Evolutionary conservation across 2,329 filamentous ascomycete species (phyloP).

Genomic region (Magnaporthales sp.): DNA sequence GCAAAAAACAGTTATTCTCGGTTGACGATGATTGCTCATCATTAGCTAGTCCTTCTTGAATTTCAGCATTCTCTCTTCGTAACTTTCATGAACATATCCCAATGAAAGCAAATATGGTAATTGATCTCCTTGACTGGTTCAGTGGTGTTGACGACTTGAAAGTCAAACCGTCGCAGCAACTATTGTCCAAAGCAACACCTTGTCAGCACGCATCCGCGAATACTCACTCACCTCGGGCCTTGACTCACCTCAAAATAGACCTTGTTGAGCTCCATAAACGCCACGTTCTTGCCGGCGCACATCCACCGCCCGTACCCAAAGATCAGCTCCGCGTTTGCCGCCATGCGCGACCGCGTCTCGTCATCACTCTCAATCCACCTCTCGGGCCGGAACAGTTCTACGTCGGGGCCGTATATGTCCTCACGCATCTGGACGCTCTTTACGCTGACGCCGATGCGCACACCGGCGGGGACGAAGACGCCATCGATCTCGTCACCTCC

Average conservation of each 20-base stretch:
- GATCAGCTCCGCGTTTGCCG: conserved; percentile 18
- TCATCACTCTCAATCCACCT: conserved; percentile 4
- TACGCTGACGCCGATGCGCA: conserved; percentile 13
- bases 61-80: conserved; percentile 6
- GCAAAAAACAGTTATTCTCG: too few species aligned
- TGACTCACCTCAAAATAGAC: conserved; percentile 28
- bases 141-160: conserved; percentile 18
- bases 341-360: conserved; percentile 3
- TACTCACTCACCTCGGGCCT: too few species aligned
- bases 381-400: conserved; percentile 7
- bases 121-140: conserved; percentile 15
- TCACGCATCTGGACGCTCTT: conserved; percentile 7
- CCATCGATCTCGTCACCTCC: conserved; percentile 20
- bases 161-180: conserved; percentile 18
- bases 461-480: conserved; percentile 20
- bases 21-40: too few species aligned
- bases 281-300: conserved; percentile 33
- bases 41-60: too few species aligned
- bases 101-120: conserved; percentile 19
- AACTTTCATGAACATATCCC: conserved; percentile 20
- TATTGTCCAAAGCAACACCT: not conserved
- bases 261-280: conserved; percentile 33
- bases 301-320: conserved; percentile 29
- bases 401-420: conserved; percentile 8
- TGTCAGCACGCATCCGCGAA: not conserved